Evolutionary conservation across 1,139 yeast genomes (phyloP), one percentile per base, ranked within the genome.

Genomic region (Zhuliangozyma blackwelliae): DNA sequence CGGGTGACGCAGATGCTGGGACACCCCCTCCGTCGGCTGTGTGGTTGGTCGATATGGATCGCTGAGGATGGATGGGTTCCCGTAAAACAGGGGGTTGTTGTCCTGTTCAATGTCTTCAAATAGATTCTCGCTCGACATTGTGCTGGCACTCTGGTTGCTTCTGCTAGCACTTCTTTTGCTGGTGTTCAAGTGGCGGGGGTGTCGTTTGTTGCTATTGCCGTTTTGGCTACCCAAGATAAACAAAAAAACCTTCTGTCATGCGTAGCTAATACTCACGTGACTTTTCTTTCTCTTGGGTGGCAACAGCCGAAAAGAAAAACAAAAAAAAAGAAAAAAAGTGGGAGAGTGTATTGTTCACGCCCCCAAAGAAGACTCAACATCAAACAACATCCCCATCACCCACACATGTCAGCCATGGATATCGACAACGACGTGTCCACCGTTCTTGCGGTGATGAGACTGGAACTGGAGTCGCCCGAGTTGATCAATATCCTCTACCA

Each of bases 401-500:
- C 23, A 7, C 10, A 7, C 5, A 40, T 40, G 46, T 35, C 46
- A 22, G 42, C 61, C 37, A 67, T 66, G 72, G 71, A 64, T 36
- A 46, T 64, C 31, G 72, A 65, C 59, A 68, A 55, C 62, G 83
- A 68, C 40, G 61, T 67, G 27, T 63, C 86, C 27, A 82, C 87
- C 5, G 78, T 82, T 11, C 72, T 89, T 49, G 79, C 83, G 31
- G 72, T 82, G 4, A 68, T 90, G 40, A 77, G 96, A 42, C 73
- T 75, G 57, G 86, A 82, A 52, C 72, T 79, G 7, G 86, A 81
- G 39, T 72, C 79, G 1, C 79, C 82, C 29, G 77, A 86, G 30
- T 57, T 78, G 31, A 72, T 77, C n/a, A 75, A 79, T 29, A 63
- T 79, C 31, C 76, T 85, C 49, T 82, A 81, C 54, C 79, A 82